Percentiles rank a stretch among this genome's conserved stretches.
These are phyloP conservation scores for Claviceps africana DNA, from an alignment of 2,329 filamentous ascomycete species.

Conservation along the genomic window DNA sequence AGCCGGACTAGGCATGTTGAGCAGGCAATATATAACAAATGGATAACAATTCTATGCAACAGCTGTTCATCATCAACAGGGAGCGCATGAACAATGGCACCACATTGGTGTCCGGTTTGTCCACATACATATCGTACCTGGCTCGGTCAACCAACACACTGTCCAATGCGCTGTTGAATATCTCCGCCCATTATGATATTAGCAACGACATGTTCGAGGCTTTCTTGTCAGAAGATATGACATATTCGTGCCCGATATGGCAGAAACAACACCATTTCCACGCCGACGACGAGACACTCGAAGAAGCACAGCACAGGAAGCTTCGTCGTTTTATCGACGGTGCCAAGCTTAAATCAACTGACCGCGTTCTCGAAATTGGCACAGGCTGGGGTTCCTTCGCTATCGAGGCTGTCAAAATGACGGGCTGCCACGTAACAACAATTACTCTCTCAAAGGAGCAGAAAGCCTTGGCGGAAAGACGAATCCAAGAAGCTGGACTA, in stretches of 20 bases:
- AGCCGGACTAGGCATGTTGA: not conserved
- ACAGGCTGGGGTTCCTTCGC: constrained; percentile 66
- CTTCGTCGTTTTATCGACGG: constrained; percentile 51
- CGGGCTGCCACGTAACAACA: constrained; percentile 54
- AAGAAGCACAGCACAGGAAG: constrained; percentile 55
- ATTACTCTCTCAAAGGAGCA: constrained; percentile 57
- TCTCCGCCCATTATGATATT: constrained; percentile 62
- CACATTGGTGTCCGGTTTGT: constrained; percentile 46
- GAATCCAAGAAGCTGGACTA: constrained; percentile 47
- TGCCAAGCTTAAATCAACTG: constrained; percentile 45
- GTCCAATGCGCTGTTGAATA: constrained; percentile 47
- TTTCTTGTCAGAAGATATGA: constrained; percentile 63
- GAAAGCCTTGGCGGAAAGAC: constrained; percentile 50
- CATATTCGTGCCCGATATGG: constrained; percentile 61
- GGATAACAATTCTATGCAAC: not conserved
- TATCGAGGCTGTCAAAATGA: constrained; percentile 51
- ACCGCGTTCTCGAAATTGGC: constrained; percentile 62
- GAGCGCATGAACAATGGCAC: constrained; percentile 48
- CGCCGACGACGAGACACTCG: constrained; percentile 36
- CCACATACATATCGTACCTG: constrained; percentile 41
- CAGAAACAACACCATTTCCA: not conserved
- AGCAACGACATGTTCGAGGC: constrained; percentile 64
- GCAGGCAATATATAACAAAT: not conserved
- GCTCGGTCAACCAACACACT: constrained; percentile 44
- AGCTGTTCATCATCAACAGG: constrained; percentile 61